These are phyloP conservation scores for Plasmodiophora brassicae DNA, from an alignment of 208 protist species.

Conservation along the genomic window DNA sequence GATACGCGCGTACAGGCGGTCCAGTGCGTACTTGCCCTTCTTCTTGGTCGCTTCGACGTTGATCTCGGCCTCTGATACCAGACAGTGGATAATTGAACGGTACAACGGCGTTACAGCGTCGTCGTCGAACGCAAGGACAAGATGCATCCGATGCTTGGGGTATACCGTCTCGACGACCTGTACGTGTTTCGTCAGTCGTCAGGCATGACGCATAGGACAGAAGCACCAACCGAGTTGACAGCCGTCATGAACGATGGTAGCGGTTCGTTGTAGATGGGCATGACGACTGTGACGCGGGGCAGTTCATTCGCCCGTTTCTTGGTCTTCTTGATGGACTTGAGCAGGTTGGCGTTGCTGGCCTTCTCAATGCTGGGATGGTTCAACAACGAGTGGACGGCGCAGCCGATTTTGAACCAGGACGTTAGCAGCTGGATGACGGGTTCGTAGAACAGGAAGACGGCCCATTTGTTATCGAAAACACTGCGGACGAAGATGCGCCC, in stretches of 20 bases:
- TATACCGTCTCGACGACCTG: conserved; percentile 26
- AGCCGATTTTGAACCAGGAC: conserved; percentile 15
- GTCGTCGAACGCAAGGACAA: conserved; percentile 21
- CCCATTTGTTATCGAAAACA: conserved; percentile 27
- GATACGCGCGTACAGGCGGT: neutral
- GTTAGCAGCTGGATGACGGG: conserved; percentile 10
- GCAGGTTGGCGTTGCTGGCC: neutral
- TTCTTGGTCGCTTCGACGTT: conserved; percentile 3
- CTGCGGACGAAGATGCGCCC: neutral
- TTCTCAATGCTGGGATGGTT: neutral
- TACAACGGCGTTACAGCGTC: neutral
- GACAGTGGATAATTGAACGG: neutral
- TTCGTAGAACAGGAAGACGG: conserved; percentile 26
- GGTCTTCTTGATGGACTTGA: neutral
- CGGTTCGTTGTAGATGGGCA: conserved; percentile 22
- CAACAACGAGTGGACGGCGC: neutral
- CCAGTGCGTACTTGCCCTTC: conserved; percentile 7
- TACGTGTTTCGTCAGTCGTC: no score
- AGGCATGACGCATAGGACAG: no score
- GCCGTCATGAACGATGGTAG: conserved; percentile 1
- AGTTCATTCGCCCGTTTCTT: neutral
- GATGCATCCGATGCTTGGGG: conserved; percentile 22
- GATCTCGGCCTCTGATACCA: neutral
- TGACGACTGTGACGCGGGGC: neutral
- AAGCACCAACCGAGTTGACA: no score